A percentile compares a stretch with the other conserved stretches of the same genome.
phyloP scores from a whole-genome alignment of 1,284 basidiomycete species.

The Papiliotrema fonsecae region DNA sequence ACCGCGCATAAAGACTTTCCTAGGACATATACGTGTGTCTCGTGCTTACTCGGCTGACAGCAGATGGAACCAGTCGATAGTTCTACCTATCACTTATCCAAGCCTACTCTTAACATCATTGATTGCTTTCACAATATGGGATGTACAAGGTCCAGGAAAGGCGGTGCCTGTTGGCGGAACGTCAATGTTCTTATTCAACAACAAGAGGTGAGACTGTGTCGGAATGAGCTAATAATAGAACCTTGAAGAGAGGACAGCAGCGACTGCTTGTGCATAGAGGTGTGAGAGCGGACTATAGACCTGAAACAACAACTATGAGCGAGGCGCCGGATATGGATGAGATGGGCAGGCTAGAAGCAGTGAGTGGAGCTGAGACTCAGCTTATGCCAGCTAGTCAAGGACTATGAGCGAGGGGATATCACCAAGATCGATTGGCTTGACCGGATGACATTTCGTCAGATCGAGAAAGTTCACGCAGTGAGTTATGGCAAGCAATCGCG shows the following conservation, averaged over 20 bases:
- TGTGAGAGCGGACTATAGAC: slow-evolving; percentile 75
- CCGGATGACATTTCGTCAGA: slow-evolving; percentile 83
- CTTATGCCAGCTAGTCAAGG: slow-evolving; percentile 73
- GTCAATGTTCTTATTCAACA: slow-evolving; percentile 82
- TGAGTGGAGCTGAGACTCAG: slow-evolving; percentile 36
- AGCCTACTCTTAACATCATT: slow-evolving; percentile 84
- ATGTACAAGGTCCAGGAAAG: slow-evolving; percentile 72
- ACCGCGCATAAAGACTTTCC: slow-evolving; percentile 92
- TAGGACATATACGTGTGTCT: slow-evolving; percentile 65
- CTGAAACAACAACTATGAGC: slow-evolving; percentile 77
- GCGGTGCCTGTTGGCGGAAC: slow-evolving; percentile 80
- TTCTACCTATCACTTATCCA: slow-evolving; percentile 82
- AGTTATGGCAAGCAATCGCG: slow-evolving; percentile 27
- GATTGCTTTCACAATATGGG: slow-evolving; percentile 90
- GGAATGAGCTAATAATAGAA: slow-evolving; percentile 53
- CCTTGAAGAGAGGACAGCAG: slow-evolving; percentile 85
- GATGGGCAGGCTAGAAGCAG: slow-evolving; percentile 91
- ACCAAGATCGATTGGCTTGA: slow-evolving; percentile 94
- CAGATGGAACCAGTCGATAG: slow-evolving; percentile 94
- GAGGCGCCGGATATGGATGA: slow-evolving; percentile 74
- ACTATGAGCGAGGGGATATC: slow-evolving; percentile 91
- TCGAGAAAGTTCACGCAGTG: slow-evolving; percentile 87
- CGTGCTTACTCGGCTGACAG: not conserved
- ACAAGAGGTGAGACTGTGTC: slow-evolving; percentile 66
- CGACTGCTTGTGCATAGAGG: slow-evolving; percentile 77